phyloP scores from a whole-genome alignment of 2,329 filamentous ascomycete species.

The Calonectria honghensis region DNA sequence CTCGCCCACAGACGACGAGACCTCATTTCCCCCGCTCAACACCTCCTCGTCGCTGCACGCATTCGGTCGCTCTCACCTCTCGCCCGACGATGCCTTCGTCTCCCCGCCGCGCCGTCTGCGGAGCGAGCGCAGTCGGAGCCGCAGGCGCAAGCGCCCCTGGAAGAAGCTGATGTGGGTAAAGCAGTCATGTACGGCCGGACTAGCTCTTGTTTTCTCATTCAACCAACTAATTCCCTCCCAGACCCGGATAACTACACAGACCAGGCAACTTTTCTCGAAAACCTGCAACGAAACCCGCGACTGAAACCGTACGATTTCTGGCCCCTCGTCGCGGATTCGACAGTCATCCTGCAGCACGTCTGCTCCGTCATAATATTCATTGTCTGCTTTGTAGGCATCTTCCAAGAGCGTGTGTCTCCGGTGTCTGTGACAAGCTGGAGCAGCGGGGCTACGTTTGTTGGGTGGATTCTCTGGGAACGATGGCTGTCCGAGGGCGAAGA shows the following conservation, averaged over 20 bases:
- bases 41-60: constrained; percentile 56
- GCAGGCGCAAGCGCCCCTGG: constrained; percentile 84
- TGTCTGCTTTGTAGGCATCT: constrained; percentile 94
- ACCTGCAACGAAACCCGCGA: constrained; percentile 94
- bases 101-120: constrained; percentile 75
- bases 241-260: constrained; percentile 99
- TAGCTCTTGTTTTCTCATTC: background rate
- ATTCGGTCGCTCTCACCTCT: constrained; percentile 80
- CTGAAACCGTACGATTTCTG: constrained; percentile 98
- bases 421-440: constrained; percentile 92
- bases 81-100: constrained; percentile 89
- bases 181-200: constrained; percentile 76
- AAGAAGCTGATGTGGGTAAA: constrained; percentile 99
- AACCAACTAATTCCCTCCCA: constrained; percentile 58
- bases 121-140: constrained; percentile 77
- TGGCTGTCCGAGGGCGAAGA: constrained; percentile 86
- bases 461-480: constrained; percentile 93
- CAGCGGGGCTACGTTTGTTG: constrained; percentile 86
- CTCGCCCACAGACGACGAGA: constrained; percentile 63
- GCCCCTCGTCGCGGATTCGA: constrained; percentile 95
- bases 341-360: constrained; percentile 97
- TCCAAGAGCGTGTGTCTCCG: constrained; percentile 89
- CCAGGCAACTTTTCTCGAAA: constrained; percentile 95
- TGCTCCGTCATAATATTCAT: constrained; percentile 96
- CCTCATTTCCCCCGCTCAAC: constrained; percentile 59